Conservation (phyloP, 2,329 filamentous ascomycete genomes). For the Allantophomopsis cytisporea region DNA sequence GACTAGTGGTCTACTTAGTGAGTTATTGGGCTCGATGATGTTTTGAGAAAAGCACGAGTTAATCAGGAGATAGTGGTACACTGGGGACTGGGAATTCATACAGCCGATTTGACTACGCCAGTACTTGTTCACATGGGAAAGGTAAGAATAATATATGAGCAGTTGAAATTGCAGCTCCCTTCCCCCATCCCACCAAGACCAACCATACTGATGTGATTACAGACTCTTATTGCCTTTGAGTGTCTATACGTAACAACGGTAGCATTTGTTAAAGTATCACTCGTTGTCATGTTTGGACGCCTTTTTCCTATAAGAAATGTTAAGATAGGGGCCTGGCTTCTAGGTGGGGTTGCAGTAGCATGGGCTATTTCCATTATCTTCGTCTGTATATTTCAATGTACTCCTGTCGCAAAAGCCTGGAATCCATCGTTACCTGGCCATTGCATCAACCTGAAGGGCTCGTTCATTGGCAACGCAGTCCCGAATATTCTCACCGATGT, state of each 20-base stretch:
- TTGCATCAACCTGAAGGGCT: slow-evolving; percentile 25
- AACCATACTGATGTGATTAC: not conserved
- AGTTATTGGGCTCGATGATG: not conserved
- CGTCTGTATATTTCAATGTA: slow-evolving; percentile 25
- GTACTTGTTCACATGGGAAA: not conserved
- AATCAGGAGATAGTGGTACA: slow-evolving; percentile 5
- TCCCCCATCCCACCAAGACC: not conserved
- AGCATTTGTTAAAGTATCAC: slow-evolving; percentile 17
- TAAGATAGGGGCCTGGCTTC: slow-evolving; percentile 9
- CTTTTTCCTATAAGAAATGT: slow-evolving; percentile 15
- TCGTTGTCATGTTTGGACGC: slow-evolving; percentile 20
- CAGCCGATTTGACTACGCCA: not conserved
- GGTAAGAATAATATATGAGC: slow-evolving; percentile 2
- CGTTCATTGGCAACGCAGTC: slow-evolving; percentile 28
- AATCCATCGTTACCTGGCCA: slow-evolving; percentile 17
- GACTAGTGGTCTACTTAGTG: not conserved
- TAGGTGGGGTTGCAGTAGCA: slow-evolving; percentile 13
- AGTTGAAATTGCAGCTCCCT: not conserved
- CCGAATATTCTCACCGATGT: slow-evolving; percentile 26
- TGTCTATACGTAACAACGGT: slow-evolving; percentile 15
- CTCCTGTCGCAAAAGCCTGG: slow-evolving; percentile 23
- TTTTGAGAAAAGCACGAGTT: no score
- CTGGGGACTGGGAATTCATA: slow-evolving; percentile 9
- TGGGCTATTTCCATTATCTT: slow-evolving; percentile 18
- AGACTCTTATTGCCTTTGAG: slow-evolving; percentile 13